Evolutionary conservation across 768 basidiomycete genomes (phyloP), one percentile per base, ranked within the genome.

Genomic region (Phanerochaete carnosa): DNA sequence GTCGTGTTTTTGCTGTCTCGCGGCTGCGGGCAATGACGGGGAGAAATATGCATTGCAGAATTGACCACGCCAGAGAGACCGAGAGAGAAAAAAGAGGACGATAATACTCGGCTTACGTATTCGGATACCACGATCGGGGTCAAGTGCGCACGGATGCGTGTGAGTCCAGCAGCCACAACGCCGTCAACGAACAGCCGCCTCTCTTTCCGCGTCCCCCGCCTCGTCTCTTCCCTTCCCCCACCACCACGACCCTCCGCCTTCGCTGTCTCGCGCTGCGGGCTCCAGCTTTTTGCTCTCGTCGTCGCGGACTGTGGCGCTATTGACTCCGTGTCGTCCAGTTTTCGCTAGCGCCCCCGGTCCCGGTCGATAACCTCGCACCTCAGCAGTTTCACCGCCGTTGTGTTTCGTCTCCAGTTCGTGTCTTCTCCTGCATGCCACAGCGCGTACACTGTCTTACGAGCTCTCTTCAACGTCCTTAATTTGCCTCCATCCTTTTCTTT

Each of bases 151-250:
- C 43, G 56, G 57, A 49, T 58, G 57, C 57, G 57, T 58, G 57
- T 58, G 57, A 58, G 57, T 37, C 46, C 57, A 58, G 45, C 45
- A 45, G 57, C 57, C 57, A 58, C 57, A 58, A 51, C 57, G 57
- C 57, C 57, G 57, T 58, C 57, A 58, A 50, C 57, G 47, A 58
- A 58, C 57, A 50, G 45, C 57, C 57, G 45, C 46, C 55, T 45
- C 28, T 43, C 55, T 37, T 23, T 29, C 45, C 56, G 56, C 37
- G 55, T 56, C 55, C 33, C 55, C 45, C 46, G 57, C 46, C 57
- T 49, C 57, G 46, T 49, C 47, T 39, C 47, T 49, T 46, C 56
- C 45, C 47, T 33, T 49, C 57, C 23, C 57, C 45, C 57, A 30
- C 30, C 35, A 39, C n/a, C 32, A 15, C 57, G 16, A 26, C 32